Evolutionary conservation across 2,329 filamentous ascomycete genomes (phyloP), one percentile per base, ranked within the genome.

Genomic region (Septoria petroselini): DNA sequence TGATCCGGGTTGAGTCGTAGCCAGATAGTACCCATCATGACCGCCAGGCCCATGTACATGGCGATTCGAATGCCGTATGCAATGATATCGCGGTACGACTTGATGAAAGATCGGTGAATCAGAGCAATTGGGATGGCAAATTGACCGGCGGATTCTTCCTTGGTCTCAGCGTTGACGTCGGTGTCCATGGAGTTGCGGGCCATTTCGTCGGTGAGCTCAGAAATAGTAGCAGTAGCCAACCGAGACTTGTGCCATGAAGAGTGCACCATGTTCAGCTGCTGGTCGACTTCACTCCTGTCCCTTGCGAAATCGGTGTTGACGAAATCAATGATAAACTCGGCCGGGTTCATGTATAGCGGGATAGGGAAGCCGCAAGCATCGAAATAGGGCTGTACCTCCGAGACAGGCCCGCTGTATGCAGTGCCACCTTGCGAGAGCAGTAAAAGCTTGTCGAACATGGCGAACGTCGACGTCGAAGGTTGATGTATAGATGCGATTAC

Each of bases 21-120:
- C 84, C 87, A 95, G 9, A 94, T 86, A 0, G 89, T 94, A 4
- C 89, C 88, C 84, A 91, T 90, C 80, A 93, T 84, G 59, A 93
- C 80, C 1, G 88, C 88, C 12, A 94, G 75, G 70, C 80, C 81
- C 53, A 84, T 75, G 68, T 94, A 93, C 88, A 94, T 94, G 33
- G 79, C 84, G 34, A 93, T 76, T 3, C 89, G 81, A 58, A 93
- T 88, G 0, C 85, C 86, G 62, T 95, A 95, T 0, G 84, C 88
- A 43, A 95, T 81, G 5, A 94, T 77, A 65, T 95, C 89, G 19
- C 89, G 83, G 67, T 91, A 87, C 39, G 82, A 85, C 71, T 95
- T 95, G 68, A 94, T 83, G 64, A 88, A 89, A 11, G 82, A 83
- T 21, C 89, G 82, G 64, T 91, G 86, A 12, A 93, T 76, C 3